Conservation (phyloP, 495 filamentous ascomycete genomes). For the Neurospora sp. region DNA sequence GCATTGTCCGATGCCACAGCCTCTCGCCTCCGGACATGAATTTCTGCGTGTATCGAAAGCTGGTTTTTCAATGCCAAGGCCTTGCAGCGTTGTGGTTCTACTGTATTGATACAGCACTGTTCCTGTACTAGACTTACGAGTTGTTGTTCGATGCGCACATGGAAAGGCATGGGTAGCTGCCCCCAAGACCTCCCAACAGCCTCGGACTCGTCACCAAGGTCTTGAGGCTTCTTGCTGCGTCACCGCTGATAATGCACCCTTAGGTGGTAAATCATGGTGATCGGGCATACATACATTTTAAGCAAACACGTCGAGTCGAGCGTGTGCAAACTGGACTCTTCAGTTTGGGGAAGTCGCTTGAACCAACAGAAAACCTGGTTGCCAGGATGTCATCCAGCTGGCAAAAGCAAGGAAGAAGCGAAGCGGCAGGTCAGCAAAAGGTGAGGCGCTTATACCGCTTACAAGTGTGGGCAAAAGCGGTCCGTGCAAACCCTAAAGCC, state of each 20-base stretch:
- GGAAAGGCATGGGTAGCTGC: not conserved
- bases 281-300: not conserved
- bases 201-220: not conserved
- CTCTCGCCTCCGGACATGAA: not conserved
- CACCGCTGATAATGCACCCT: not conserved
- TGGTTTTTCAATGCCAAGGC: not conserved
- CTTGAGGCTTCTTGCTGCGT: not conserved
- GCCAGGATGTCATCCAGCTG: not conserved
- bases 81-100: not conserved
- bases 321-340: not conserved
- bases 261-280: not conserved
- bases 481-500: not conserved
- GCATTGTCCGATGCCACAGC: not conserved
- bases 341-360: not conserved
- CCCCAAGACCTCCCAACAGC: not conserved
- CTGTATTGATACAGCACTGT: not conserved
- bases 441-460: not conserved
- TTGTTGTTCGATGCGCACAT: not conserved
- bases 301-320: not conserved
- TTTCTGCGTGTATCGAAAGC: not conserved
- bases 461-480: not conserved
- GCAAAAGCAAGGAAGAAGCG: not conserved
- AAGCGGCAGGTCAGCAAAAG: not conserved
- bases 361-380: not conserved
- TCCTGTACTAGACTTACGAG: not conserved